phyloP scores from a whole-genome alignment of 2,329 filamentous ascomycete genomes.

The Aspergillus texensis region DNA sequence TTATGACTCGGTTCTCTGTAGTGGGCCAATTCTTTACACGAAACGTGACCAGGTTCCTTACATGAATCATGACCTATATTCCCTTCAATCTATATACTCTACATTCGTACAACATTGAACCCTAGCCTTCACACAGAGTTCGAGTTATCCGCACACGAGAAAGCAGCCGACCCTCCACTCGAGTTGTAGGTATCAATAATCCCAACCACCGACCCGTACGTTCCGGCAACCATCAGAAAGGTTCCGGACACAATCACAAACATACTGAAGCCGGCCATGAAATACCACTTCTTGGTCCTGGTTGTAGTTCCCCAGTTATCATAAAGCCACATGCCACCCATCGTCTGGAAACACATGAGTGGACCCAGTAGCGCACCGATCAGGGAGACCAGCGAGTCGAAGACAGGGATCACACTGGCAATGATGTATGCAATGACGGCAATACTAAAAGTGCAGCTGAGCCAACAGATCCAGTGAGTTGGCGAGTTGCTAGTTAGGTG shows the following conservation, averaged over 20 bases:
- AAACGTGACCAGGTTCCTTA: background rate
- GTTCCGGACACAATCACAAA: constrained; percentile 42
- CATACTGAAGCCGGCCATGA: constrained; percentile 23
- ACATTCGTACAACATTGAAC: background rate
- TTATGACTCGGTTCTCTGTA: background rate
- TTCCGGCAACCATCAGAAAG: constrained; percentile 50
- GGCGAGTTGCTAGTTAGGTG: constrained; percentile 25
- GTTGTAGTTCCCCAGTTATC: constrained; percentile 43
- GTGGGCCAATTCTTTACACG: background rate
- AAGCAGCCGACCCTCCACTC: constrained; percentile 41
- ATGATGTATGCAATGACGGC: constrained; percentile 29
- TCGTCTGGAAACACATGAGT: constrained; percentile 22
- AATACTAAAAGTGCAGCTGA: constrained; percentile 24
- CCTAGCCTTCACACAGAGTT: background rate
- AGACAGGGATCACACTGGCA: constrained; percentile 31
- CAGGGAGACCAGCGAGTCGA: constrained; percentile 27
- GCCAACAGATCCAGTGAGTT: constrained; percentile 28
- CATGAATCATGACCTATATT: background rate
- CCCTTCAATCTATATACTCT: background rate
- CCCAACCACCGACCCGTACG: constrained; percentile 47
- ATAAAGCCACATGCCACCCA: constrained; percentile 31
- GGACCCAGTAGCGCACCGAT: constrained; percentile 29
- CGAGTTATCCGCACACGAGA: constrained; percentile 51
- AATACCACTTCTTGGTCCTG: constrained; percentile 17
- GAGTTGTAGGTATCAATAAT: constrained; percentile 39